phyloP scores from a whole-genome alignment of 495 filamentous ascomycete species.

The Penicillium coffeae region DNA sequence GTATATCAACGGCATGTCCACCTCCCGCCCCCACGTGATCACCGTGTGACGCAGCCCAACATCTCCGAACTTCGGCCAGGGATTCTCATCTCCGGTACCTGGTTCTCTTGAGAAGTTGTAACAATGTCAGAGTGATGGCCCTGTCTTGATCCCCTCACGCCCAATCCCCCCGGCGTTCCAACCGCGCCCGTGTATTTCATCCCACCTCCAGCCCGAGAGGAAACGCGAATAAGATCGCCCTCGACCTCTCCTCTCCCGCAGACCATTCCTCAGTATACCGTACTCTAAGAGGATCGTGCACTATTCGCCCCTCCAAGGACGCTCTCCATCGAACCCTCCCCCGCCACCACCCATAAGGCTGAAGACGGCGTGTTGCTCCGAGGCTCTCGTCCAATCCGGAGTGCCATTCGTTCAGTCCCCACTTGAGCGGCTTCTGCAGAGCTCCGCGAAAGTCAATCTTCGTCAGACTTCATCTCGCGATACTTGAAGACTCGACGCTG shows the following conservation, averaged over 20 bases:
- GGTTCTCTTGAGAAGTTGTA: conserved; percentile 4
- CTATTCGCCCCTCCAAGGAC: neutral
- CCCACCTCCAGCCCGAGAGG: too few relatives aligned
- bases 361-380: conserved; percentile 18
- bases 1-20: too few relatives aligned
- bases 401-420: conserved; percentile 13
- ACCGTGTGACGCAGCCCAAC: conserved; percentile 8
- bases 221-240: neutral
- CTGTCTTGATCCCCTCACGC: neutral
- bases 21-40: neutral
- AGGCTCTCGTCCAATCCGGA: conserved; percentile 22
- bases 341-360: conserved; percentile 17
- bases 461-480: neutral
- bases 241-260: too few relatives aligned
- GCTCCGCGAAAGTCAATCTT: conserved; percentile 3
- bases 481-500: too few relatives aligned
- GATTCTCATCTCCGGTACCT: conserved; percentile 5
- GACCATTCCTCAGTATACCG: neutral
- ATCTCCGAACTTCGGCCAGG: conserved; percentile 1
- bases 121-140: conserved; percentile 1
- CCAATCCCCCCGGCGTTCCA: neutral
- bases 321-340: neutral
- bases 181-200: neutral
- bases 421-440: conserved; percentile 16
- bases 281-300: neutral